phyloP scores from a whole-genome alignment of 1,284 basidiomycete species.

The Puccinia polysora region DNA sequence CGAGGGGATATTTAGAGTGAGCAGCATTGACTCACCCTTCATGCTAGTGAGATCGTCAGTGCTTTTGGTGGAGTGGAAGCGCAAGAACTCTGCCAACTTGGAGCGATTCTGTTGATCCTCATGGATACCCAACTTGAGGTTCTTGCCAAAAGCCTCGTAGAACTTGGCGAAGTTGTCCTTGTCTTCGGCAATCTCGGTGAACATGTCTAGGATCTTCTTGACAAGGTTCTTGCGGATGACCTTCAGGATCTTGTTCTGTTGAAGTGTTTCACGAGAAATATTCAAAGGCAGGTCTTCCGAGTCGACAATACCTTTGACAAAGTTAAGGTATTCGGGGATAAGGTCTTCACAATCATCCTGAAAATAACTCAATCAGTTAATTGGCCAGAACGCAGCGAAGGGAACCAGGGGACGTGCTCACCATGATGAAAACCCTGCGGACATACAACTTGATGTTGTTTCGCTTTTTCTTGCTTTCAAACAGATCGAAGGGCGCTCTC shows the following conservation, averaged over 20 bases:
- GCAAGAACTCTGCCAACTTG: constrained; percentile 99
- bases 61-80: constrained; percentile 97
- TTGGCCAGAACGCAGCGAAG: background rate
- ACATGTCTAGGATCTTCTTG: constrained; percentile 94
- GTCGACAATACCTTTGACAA: constrained; percentile 98
- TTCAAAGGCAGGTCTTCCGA: constrained; percentile 99
- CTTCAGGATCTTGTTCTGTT: constrained; percentile 99
- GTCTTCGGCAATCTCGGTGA: constrained; percentile 96
- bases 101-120: constrained; percentile 97
- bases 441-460: constrained; percentile 99
- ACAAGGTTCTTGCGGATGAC: constrained; percentile 82
- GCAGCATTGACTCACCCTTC: constrained; percentile 63
- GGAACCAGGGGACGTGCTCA: background rate
- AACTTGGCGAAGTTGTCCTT: constrained; percentile 99
- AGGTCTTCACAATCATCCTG: constrained; percentile 96
- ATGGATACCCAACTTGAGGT: constrained; percentile 98
- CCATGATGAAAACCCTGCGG: constrained; percentile 99
- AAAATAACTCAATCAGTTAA: background rate
- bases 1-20: background rate
- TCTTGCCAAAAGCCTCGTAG: constrained; percentile 82
- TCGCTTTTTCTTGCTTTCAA: constrained; percentile 99
- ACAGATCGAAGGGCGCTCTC: constrained; percentile 96
- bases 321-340: constrained; percentile 99
- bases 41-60: constrained; percentile 87
- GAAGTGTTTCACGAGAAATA: constrained; percentile 99